Evolutionary conservation across 345 rosid genomes (phyloP).

Genomic region (Kernera saxatilis): DNA sequence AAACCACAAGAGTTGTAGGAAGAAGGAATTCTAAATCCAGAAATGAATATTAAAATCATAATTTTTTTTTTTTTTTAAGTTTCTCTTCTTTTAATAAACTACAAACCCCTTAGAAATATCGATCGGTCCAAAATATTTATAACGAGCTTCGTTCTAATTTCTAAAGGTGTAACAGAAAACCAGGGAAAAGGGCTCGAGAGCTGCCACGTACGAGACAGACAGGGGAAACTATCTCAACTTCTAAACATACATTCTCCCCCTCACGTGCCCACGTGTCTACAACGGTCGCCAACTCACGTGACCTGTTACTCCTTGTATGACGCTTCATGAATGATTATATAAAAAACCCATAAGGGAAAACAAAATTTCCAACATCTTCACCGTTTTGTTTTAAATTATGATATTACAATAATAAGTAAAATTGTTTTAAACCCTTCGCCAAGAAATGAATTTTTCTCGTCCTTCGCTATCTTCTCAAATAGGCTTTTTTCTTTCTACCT

Average conservation of each 20-base stretch:
- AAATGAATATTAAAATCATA: background rate
- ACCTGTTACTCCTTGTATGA: background rate
- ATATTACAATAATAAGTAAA: conserved; percentile 6
- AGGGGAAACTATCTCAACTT: background rate
- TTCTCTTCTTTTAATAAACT: too few species aligned
- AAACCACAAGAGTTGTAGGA: background rate
- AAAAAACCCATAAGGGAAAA: background rate
- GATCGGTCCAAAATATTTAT: too few species aligned
- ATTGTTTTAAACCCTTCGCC: background rate
- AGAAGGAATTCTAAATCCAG: background rate
- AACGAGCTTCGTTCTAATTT: too few species aligned
- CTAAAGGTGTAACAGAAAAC: background rate
- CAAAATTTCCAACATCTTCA: conserved; percentile 7
- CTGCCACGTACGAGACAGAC: background rate
- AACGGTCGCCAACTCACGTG: background rate
- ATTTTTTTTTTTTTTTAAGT: too few species aligned
- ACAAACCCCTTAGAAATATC: background rate
- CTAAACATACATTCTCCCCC: background rate
- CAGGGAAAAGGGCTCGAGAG: background rate
- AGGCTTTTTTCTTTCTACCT: conserved; percentile 2
- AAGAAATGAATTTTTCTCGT: background rate
- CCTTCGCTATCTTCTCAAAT: background rate
- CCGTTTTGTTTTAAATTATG: background rate
- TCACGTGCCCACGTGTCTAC: background rate
- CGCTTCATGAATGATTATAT: background rate